These are phyloP conservation scores for Termitomyces sp. DNA, from an alignment of 768 basidiomycete genomes.

Conservation along the genomic window DNA sequence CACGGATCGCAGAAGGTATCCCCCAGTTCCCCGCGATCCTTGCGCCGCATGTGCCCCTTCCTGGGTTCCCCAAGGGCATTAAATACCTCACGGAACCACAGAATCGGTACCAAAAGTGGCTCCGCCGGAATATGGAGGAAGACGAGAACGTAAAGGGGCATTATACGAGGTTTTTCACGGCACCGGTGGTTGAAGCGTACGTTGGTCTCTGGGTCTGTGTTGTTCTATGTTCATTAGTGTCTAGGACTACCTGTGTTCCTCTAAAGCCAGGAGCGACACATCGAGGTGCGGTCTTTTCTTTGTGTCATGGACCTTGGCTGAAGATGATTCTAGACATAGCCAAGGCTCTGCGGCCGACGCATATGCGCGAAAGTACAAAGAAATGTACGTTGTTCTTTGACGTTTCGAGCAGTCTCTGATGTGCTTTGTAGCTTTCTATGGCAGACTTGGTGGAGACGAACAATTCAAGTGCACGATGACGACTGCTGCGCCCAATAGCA, in stretches of 20 bases:
- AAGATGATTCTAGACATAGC: slow-evolving; percentile 35
- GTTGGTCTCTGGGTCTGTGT: slow-evolving; percentile 8
- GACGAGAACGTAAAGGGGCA: slow-evolving; percentile 44
- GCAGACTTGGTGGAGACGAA: slow-evolving; percentile 45
- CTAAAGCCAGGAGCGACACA: slow-evolving; percentile 47
- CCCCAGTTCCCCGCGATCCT: slow-evolving; percentile 36
- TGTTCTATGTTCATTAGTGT: neutral
- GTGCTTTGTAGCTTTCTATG: slow-evolving; percentile 41
- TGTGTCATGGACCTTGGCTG: neutral
- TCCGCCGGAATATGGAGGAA: slow-evolving; percentile 24
- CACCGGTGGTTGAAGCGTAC: slow-evolving; percentile 48
- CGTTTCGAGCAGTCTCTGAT: neutral
- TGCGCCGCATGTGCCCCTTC: slow-evolving; percentile 15
- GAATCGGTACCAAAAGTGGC: slow-evolving; percentile 37
- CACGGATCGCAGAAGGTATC: slow-evolving; percentile 39
- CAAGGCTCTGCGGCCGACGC: slow-evolving; percentile 28
- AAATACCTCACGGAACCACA: slow-evolving; percentile 40
- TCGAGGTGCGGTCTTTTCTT: slow-evolving; percentile 27
- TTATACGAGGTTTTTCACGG: slow-evolving; percentile 42
- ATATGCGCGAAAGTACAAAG: slow-evolving; percentile 22
- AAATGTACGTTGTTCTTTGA: neutral
- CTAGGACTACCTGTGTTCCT: slow-evolving; percentile 52
- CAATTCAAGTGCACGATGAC: slow-evolving; percentile 68
- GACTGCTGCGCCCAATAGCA: slow-evolving; percentile 42
- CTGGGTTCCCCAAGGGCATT: slow-evolving; percentile 44